phyloP scores from a whole-genome alignment of 345 rosid genomes.

The Brassica carinata region DNA sequence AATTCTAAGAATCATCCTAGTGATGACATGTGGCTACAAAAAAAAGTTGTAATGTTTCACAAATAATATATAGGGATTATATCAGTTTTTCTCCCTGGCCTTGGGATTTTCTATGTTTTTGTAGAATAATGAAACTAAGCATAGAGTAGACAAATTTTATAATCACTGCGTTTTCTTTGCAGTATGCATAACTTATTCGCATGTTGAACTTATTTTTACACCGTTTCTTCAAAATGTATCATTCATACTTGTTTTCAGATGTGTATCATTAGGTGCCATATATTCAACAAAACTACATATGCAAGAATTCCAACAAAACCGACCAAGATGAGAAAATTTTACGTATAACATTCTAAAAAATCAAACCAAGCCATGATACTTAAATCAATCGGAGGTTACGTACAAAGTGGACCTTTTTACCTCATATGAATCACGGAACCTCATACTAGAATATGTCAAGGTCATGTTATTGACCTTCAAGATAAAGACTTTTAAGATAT shows the following conservation, averaged over 20 bases:
- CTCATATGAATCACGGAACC: not conserved
- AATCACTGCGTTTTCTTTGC: not conserved
- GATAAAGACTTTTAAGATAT: constrained; percentile 3
- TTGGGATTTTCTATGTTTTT: not conserved
- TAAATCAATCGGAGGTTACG: constrained; percentile 14
- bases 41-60: no score
- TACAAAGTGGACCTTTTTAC: constrained; percentile 34
- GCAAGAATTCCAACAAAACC: constrained; percentile 19
- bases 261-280: constrained; percentile 3
- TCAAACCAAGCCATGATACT: constrained; percentile 36
- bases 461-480: constrained; percentile 30
- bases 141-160: not conserved
- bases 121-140: not conserved
- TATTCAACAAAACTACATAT: constrained; percentile 30
- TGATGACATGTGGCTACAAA: no score
- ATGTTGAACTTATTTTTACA: constrained; percentile 12
- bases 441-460: constrained; percentile 29
- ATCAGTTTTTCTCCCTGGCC: not conserved
- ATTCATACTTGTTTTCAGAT: not conserved
- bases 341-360: not conserved
- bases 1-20: no score
- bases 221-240: constrained; percentile 6
- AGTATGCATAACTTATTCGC: not conserved
- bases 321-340: constrained; percentile 28
- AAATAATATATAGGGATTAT: no score